These are phyloP conservation scores for Leccinum uliginosum DNA, from an alignment of 768 basidiomycete species.

Conservation along the genomic window DNA sequence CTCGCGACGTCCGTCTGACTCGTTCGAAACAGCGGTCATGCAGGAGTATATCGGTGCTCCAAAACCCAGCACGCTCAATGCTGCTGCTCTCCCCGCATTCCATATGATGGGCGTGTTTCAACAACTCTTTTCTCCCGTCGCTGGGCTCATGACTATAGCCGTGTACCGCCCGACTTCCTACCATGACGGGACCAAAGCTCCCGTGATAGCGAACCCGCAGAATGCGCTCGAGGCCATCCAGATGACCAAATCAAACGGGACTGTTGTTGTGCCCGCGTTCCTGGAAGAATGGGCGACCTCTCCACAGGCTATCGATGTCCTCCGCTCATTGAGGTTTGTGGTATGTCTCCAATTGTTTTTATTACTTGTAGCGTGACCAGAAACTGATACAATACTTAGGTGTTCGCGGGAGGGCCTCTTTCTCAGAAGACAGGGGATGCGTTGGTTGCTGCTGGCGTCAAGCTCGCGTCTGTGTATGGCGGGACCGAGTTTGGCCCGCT, in stretches of 20 bases:
- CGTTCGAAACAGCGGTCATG: background rate
- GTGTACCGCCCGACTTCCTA: background rate
- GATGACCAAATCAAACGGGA: slow-evolving; percentile 10
- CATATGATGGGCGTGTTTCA: background rate
- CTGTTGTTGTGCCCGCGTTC: slow-evolving; percentile 21
- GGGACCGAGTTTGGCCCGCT: slow-evolving; percentile 35
- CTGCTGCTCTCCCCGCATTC: background rate
- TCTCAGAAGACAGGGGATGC: slow-evolving; percentile 32
- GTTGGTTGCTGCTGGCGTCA: slow-evolving; percentile 32
- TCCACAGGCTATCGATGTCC: slow-evolving; percentile 16
- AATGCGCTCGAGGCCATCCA: slow-evolving; percentile 17
- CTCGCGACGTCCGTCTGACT: background rate
- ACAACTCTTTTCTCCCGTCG: background rate
- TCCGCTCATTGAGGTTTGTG: slow-evolving; percentile 16
- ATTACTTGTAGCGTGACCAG: background rate
- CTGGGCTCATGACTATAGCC: background rate
- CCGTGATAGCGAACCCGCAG: slow-evolving; percentile 20
- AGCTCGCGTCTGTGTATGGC: slow-evolving; percentile 33
- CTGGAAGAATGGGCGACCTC: slow-evolving; percentile 21
- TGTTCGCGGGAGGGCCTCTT: slow-evolving; percentile 35
- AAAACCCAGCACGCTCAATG: background rate
- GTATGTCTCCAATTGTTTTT: slow-evolving; percentile 9
- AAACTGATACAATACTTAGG: slow-evolving; percentile 16
- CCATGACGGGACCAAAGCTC: slow-evolving; percentile 2
- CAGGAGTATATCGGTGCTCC: background rate